Percentiles rank a stretch among this genome's conserved stretches.
These are phyloP conservation scores for Anthracocystis panici-leucophaei DNA, from an alignment of 1,284 basidiomycete genomes.

Conservation along the genomic window DNA sequence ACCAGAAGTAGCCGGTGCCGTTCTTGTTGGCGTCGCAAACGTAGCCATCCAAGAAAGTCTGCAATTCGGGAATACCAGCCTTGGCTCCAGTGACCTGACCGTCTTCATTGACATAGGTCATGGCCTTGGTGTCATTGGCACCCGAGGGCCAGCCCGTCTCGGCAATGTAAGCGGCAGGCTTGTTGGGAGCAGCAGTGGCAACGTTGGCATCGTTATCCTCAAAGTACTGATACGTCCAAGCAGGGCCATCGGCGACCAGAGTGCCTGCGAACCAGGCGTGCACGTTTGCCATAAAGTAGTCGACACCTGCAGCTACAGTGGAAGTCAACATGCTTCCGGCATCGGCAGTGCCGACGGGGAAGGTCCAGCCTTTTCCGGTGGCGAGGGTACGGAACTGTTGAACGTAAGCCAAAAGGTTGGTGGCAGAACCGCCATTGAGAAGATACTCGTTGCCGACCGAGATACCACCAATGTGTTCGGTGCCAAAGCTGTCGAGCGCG, in stretches of 20 bases:
- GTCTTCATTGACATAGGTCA: conserved; percentile 33
- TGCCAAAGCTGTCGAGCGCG: conserved; percentile 42
- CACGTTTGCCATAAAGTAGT: conserved; percentile 50
- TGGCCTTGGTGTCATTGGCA: conserved; percentile 28
- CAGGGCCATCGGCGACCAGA: conserved; percentile 29
- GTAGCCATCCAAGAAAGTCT: conserved; percentile 43
- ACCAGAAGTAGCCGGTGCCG: conserved; percentile 43
- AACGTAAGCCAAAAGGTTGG: conserved; percentile 37
- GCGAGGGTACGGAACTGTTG: conserved; percentile 34
- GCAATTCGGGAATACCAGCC: conserved; percentile 32
- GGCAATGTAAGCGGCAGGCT: conserved; percentile 43
- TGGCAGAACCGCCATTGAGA: conserved; percentile 31
- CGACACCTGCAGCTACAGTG: conserved; percentile 37
- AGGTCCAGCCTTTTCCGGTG: conserved; percentile 23
- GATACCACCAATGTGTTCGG: conserved; percentile 36
- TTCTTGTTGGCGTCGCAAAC: conserved; percentile 43
- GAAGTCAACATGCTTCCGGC: conserved; percentile 44
- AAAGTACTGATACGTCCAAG: conserved; percentile 45
- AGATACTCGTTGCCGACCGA: conserved; percentile 51
- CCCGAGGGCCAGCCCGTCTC: conserved; percentile 46
- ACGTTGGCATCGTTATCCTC: conserved; percentile 29
- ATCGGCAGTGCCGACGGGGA: conserved; percentile 45
- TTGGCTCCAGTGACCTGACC: conserved; percentile 32
- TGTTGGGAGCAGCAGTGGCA: conserved; percentile 30
- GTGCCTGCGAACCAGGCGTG: conserved; percentile 50